Conservation (phyloP, 148 eudicot genomes). For the Vaccinium darrowii region DNA sequence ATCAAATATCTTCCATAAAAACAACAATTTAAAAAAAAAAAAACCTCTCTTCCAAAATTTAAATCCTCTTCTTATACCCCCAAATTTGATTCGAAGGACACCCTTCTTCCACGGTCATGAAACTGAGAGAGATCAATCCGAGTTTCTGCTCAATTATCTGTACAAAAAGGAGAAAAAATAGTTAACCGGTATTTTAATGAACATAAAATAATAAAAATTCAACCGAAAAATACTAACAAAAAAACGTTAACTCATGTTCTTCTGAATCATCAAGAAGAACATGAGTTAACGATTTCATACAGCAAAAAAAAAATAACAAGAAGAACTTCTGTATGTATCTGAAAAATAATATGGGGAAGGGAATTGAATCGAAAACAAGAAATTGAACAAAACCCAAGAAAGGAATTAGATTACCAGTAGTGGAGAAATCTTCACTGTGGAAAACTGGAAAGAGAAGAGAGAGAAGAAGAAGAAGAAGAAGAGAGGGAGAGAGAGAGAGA, state of each 20-base stretch:
- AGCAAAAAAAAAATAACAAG: neutral
- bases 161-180: neutral
- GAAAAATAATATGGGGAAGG: neutral
- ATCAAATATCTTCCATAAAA: conserved; percentile 20
- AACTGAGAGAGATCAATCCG: conserved; percentile 4
- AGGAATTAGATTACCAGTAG: neutral
- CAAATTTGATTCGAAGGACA: neutral
- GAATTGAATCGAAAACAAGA: conserved; percentile 6
- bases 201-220: conserved; percentile 7
- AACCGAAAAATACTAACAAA: neutral
- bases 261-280: neutral
- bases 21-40: neutral
- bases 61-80: conserved; percentile 13
- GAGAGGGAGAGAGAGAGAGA: conserved; percentile 23
- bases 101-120: neutral
- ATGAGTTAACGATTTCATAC: neutral
- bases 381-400: conserved; percentile 8
- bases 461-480: neutral
- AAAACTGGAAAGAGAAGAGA: conserved; percentile 15
- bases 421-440: neutral
- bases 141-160: neutral
- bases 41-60: neutral
- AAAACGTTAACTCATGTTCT: no score
- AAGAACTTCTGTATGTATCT: neutral
- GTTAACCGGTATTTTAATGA: neutral